Evolutionary conservation across 176 grass and related monocot genomes (phyloP), one percentile per base, ranked within the genome.

Genomic region (Musa beccarii): DNA sequence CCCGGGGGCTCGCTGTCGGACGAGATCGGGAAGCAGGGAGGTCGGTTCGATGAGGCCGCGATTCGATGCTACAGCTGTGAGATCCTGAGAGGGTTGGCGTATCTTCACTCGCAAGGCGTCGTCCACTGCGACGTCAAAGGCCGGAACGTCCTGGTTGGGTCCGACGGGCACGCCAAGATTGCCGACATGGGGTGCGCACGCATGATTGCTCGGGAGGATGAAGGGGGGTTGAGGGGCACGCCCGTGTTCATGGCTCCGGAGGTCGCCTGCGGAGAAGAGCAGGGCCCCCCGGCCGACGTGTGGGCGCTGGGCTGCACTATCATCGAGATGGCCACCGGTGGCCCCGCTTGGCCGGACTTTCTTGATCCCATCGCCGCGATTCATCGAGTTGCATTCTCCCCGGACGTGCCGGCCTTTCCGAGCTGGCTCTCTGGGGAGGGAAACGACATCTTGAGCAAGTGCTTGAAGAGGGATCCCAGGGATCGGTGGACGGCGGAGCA

Each of bases 211-310:
- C 16, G 9, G 8, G 68, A 70, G 8, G 13, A 15, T 12, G 51
- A 6, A 1, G 23, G 14, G 19, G 16, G 9, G 20, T 25, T 17
- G 13, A 56, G 22, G 52, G 72, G 72, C 52, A 74, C 72, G 53
- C 72, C 72, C 7, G 4, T 74, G 72, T 74, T 74, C 72, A 74
- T 74, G 72, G 72, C 72, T 20, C 72, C 72, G 21, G 72, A 74
- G 53, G 72, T 56, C 3, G 72, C 72, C 13, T 53, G 72, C 8
- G 72, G 72, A 2, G 72, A 74, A 23, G 72, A 56, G 53, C 72
- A 74, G 72, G 72, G 53, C 4, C 72, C 52, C 20, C 52, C 52
- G 52, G 72, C 72, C 53, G 72, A 74, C 53, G 14, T 74, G 24
- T 74, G 72, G 72, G 72, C 72, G 24, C 53, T 74, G 11, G 72